Evolutionary conservation across 2,329 filamentous ascomycete species (phyloP).

Genomic region (Talaromyces rugulosus): DNA sequence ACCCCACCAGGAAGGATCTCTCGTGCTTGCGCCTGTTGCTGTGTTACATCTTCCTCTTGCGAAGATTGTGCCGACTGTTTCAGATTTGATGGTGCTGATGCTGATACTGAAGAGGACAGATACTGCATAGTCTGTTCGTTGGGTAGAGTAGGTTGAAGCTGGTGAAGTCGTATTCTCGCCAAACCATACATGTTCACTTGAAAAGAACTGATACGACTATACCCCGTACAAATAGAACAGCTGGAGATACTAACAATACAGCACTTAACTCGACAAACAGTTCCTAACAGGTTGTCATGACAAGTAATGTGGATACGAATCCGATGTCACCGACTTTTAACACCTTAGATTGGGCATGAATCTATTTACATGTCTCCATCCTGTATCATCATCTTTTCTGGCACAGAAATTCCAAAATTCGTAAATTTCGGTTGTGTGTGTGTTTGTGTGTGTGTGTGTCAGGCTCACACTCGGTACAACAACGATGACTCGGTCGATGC

Average conservation of each 20-base stretch:
- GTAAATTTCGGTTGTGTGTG: not conserved
- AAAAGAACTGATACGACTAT: not conserved
- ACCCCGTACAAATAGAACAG: not conserved
- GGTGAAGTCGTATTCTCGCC: no score
- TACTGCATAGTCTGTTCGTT: not conserved
- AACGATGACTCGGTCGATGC: not conserved
- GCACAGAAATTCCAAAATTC: not conserved
- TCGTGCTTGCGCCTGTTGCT: not conserved
- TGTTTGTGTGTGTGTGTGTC: not conserved
- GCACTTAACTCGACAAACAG: not conserved
- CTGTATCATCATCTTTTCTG: not conserved
- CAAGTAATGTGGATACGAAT: not conserved
- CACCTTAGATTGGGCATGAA: not conserved
- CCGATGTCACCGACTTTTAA: not conserved
- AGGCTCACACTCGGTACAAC: not conserved
- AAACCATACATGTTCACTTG: not conserved
- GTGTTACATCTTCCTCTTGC: not conserved
- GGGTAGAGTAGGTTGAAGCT: no score
- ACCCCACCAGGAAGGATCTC: not conserved
- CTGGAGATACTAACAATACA: not conserved
- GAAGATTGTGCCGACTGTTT: not conserved
- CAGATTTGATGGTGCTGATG: not conserved
- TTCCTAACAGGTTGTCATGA: not conserved
- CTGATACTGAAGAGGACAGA: not conserved
- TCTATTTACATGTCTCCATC: not conserved